Evolutionary conservation across 2,329 filamentous ascomycete genomes (phyloP).

Genomic region (Hypoxylon sp.): DNA sequence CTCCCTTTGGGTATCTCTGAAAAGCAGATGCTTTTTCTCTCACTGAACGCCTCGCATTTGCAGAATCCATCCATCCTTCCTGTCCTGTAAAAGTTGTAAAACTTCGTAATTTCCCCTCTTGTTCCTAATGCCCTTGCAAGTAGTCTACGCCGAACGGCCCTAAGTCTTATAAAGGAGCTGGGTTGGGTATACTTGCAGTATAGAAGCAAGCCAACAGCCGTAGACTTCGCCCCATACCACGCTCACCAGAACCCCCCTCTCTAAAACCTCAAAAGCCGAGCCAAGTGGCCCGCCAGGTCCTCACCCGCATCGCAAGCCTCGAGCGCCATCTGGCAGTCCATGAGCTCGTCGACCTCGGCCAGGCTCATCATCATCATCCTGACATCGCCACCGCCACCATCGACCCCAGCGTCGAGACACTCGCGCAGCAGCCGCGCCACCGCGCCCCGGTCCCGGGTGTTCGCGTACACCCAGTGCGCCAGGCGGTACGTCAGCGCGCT

Average conservation of each 20-base stretch:
- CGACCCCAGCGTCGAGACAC: not conserved
- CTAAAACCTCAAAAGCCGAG: not conserved
- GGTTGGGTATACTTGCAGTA: not conserved
- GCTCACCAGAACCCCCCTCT: not conserved
- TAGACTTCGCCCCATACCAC: not conserved
- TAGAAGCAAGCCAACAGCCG: not conserved
- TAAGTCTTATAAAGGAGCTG: too few relatives aligned
- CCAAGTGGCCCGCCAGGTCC: not conserved
- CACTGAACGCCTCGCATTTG: not conserved
- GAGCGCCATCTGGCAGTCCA: conserved; percentile 22
- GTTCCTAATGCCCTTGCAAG: not conserved
- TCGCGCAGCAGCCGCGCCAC: conserved; percentile 3
- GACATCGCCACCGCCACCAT: not conserved
- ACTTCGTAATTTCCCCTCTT: not conserved
- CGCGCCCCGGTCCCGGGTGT: not conserved
- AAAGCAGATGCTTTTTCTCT: not conserved
- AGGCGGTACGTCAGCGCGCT: conserved; percentile 15
- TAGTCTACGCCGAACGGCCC: not conserved
- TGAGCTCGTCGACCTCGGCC: conserved; percentile 22
- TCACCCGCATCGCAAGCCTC: not conserved
- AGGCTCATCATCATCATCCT: conserved; percentile 24
- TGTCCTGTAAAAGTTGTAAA: not conserved
- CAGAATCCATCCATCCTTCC: not conserved
- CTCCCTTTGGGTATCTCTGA: not conserved
- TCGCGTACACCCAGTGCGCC: conserved; percentile 19